Evolutionary conservation across 768 basidiomycete genomes (phyloP).

Genomic region (Aureoboletus auriporus): DNA sequence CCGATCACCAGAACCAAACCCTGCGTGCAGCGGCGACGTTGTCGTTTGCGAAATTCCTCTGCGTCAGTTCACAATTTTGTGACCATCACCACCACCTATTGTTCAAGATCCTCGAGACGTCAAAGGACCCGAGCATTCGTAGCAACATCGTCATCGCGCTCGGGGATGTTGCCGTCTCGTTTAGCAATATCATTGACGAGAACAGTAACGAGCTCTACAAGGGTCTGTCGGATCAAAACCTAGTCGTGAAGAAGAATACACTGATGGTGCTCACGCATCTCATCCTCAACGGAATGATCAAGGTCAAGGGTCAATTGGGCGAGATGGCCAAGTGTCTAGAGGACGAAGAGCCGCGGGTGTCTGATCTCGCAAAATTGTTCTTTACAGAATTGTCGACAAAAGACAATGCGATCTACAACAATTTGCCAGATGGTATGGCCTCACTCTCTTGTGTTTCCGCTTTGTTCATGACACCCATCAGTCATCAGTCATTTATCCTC

Average conservation of each 20-base stretch:
- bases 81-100: constrained; percentile 84
- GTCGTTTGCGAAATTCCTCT: constrained; percentile 93
- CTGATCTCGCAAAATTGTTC: constrained; percentile 96
- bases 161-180: constrained; percentile 97
- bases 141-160: constrained; percentile 97
- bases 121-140: constrained; percentile 83
- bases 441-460: not conserved
- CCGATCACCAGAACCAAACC: constrained; percentile 62
- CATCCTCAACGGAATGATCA: constrained; percentile 98
- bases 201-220: constrained; percentile 94
- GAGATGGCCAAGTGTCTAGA: constrained; percentile 99
- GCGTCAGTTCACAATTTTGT: constrained; percentile 91
- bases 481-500: constrained; percentile 94
- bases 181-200: constrained; percentile 95
- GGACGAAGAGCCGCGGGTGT: constrained; percentile 81
- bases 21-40: constrained; percentile 85
- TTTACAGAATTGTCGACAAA: constrained; percentile 95
- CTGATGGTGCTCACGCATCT: constrained; percentile 97
- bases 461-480: constrained; percentile 26
- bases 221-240: constrained; percentile 81
- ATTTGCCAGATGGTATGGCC: constrained; percentile 83
- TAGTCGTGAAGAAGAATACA: constrained; percentile 97
- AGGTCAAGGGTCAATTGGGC: constrained; percentile 97
- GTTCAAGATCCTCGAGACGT: constrained; percentile 92
- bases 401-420: constrained; percentile 99